These are phyloP conservation scores for Epichloe gansuensis DNA, from an alignment of 2,329 filamentous ascomycete species.

Conservation along the genomic window DNA sequence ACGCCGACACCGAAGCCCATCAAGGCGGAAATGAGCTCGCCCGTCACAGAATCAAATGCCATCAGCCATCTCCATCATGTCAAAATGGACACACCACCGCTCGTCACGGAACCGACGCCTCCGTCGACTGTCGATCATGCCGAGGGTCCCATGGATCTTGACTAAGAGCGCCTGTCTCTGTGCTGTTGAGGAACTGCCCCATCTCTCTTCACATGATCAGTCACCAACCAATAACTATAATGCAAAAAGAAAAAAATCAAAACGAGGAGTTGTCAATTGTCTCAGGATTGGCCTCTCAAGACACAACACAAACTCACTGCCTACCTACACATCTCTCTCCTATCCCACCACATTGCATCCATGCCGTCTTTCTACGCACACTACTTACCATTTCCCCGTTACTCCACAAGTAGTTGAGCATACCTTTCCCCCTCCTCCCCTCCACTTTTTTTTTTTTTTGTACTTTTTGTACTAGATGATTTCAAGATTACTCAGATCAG, in stretches of 20 bases:
- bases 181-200: neutral
- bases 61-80: constrained; percentile 11
- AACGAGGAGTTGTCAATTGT: too few species aligned
- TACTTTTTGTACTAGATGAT: neutral
- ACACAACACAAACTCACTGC: too few species aligned
- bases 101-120: constrained; percentile 26
- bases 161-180: constrained; percentile 13
- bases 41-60: constrained; percentile 14
- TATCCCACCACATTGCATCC: too few species aligned
- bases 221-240: too few species aligned
- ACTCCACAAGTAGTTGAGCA: too few species aligned
- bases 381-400: too few species aligned
- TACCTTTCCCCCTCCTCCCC: too few species aligned
- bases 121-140: constrained; percentile 28
- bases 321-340: too few species aligned
- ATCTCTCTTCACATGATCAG: neutral
- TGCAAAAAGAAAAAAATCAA: too few species aligned
- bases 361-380: too few species aligned
- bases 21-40: constrained; percentile 14
- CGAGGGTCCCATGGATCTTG: constrained; percentile 28
- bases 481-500: neutral
- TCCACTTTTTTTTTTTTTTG: too few species aligned
- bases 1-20: constrained; percentile 10
- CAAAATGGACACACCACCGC: constrained; percentile 18
- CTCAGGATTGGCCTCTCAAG: too few species aligned